Base-by-base conservation (phyloP, 2,329 filamentous ascomycete species). In the Zalaria sp. region DNA sequence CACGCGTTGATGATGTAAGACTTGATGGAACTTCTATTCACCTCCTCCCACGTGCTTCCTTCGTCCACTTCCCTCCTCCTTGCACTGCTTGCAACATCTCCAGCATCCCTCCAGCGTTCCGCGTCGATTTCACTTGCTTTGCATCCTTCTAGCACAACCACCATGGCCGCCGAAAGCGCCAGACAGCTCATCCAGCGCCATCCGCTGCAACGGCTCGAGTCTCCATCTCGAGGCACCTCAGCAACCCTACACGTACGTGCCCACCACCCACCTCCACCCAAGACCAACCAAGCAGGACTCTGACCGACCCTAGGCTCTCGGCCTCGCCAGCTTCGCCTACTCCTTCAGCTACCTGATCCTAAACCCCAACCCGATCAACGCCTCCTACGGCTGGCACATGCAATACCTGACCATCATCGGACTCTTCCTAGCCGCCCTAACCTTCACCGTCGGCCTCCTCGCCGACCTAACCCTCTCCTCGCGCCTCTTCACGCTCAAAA, bases 401-500 rank as follows among this genome's bases (percentile, higher is more conserved):
- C 78, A 83, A 57, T 84, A 81, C 53, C 69, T 87, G 28, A 87
- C 81, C 49, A 85, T 85, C 54, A 72, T 86, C 44, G 81, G 80
- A 26, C 70, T 86, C 35, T 64, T 69, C 1, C 62, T 81, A 25
- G 71, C 79, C 1, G 67, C 74, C 7, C 49, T 69, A 37, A 80
- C 77, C 39, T 85, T 85, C 56, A 50, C 59, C 39, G 59, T 73
- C 26, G 83, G 73, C 3, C 61, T 81, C 4, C 55, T 79, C 31
- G 77, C 81, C 41, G 82, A 87, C 57, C 51, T 84, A 5, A 75
- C 75, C 0, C 56, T 74, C 26, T 77, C 67, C 31, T 61, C 59
- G 1, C 55, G 54, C n/a, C 64, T 83, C 8, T 86, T 85, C 60
- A 55, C 62, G 2, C 53, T 71, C 43, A 87, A 87, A 60, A 87